Percentiles rank a stretch among this genome's conserved stretches.
These are phyloP conservation scores for Heterobasidion annosum DNA, from an alignment of 1,284 basidiomycete genomes.

Conservation along the genomic window DNA sequence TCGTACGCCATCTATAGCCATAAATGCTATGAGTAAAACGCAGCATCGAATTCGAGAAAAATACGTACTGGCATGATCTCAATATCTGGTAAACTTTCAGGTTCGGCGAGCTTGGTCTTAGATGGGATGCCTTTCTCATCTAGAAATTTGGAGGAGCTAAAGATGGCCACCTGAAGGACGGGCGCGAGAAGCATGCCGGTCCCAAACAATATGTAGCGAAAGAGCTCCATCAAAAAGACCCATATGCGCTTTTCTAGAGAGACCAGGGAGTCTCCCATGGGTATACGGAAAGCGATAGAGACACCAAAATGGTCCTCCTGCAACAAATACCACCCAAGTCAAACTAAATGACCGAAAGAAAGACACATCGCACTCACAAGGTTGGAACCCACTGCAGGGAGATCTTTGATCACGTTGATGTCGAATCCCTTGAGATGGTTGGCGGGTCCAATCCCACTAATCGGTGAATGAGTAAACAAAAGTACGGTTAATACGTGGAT, in stretches of 20 bases:
- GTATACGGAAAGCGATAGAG: conserved; percentile 15
- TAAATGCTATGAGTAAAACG: conserved; percentile 1
- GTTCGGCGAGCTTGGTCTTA: not conserved
- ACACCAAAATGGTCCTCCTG: conserved; percentile 23
- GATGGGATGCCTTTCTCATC: conserved; percentile 6
- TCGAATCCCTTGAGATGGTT: conserved; percentile 34
- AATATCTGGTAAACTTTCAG: conserved; percentile 16
- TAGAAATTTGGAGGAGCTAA: conserved; percentile 12
- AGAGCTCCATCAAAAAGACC: conserved; percentile 14
- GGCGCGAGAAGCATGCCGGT: conserved; percentile 17
- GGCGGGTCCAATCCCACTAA: conserved; percentile 44
- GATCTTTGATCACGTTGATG: conserved; percentile 40
- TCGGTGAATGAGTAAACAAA: too few relatives aligned
- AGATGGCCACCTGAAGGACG: conserved; percentile 15
- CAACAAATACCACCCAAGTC: conserved; percentile 14
- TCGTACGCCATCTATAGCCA: conserved; percentile 3
- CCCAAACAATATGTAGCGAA: conserved; percentile 16
- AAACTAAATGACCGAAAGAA: too few relatives aligned
- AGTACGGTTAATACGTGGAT: too few relatives aligned
- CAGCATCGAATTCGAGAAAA: not conserved
- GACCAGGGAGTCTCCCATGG: conserved; percentile 17
- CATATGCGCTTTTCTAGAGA: conserved; percentile 15
- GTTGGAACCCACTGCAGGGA: conserved; percentile 45
- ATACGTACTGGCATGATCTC: conserved; percentile 17
- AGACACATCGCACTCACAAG: conserved; percentile 16